These are phyloP conservation scores for Typha latifolia DNA, from an alignment of 176 grass and related monocot species.

Conservation along the genomic window DNA sequence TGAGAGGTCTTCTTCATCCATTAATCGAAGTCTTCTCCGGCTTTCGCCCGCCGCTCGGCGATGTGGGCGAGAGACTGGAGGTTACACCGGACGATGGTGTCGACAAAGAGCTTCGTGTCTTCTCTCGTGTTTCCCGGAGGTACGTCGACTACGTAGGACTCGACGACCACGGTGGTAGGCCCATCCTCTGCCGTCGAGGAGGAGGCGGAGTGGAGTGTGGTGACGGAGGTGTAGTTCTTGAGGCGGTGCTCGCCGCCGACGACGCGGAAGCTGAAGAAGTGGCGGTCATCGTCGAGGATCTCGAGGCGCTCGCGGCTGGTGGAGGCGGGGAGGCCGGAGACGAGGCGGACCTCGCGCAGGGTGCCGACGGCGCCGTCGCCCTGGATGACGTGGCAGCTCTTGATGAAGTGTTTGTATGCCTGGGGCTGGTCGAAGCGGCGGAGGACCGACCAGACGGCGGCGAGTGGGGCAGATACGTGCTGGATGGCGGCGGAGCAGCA, in stretches of 20 bases:
- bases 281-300: constrained; percentile 89
- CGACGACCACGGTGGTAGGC: constrained; percentile 62
- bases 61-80: constrained; percentile 86
- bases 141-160: constrained; percentile 94
- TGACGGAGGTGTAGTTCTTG: constrained; percentile 79
- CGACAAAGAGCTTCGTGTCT: constrained; percentile 78
- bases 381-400: constrained; percentile 61
- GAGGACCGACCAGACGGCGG: constrained; percentile 79
- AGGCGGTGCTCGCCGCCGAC: constrained; percentile 86
- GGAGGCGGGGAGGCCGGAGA: constrained; percentile 79
- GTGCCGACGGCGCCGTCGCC: constrained; percentile 86
- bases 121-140: constrained; percentile 79
- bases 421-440: constrained; percentile 93
- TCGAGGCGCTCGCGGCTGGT: constrained; percentile 76
- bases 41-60: constrained; percentile 25
- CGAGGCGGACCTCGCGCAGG: constrained; percentile 72
- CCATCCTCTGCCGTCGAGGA: neutral
- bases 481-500: constrained; percentile 88
- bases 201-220: constrained; percentile 57
- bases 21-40: too few relatives aligned
- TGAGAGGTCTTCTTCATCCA: too few relatives aligned
- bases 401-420: constrained; percentile 81
- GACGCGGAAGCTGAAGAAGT: constrained; percentile 85
- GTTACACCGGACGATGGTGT: constrained; percentile 97
- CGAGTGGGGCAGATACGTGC: constrained; percentile 52